These are phyloP conservation scores for Neoboletus brunneissimus DNA, from an alignment of 768 basidiomycete species.

Conservation along the genomic window DNA sequence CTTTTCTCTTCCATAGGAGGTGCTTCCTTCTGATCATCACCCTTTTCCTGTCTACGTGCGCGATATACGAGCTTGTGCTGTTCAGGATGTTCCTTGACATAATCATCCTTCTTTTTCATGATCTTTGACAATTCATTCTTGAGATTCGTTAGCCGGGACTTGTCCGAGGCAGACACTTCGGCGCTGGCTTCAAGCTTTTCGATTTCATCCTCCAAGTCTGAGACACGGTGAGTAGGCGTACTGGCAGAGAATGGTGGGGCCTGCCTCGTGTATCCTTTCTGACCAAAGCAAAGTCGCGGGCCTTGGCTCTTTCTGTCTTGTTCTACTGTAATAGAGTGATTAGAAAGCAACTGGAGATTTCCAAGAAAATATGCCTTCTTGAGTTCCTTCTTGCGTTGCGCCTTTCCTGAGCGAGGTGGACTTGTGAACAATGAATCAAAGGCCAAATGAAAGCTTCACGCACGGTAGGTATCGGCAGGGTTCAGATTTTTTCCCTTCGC, in stretches of 20 bases:
- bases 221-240: slow-evolving; percentile 6
- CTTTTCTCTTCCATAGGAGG: slow-evolving; percentile 46
- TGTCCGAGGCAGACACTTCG: slow-evolving; percentile 48
- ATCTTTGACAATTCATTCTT: slow-evolving; percentile 78
- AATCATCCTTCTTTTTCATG: slow-evolving; percentile 86
- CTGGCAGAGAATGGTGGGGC: slow-evolving; percentile 9
- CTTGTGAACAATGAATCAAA: slow-evolving; percentile 2
- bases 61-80: slow-evolving; percentile 82
- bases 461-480: slow-evolving; percentile 92
- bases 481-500: slow-evolving; percentile 84
- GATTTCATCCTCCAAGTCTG: slow-evolving; percentile 84
- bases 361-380: slow-evolving; percentile 61
- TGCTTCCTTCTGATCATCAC: slow-evolving; percentile 41
- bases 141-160: slow-evolving; percentile 64
- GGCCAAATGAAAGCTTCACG: slow-evolving; percentile 30
- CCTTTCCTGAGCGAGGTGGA: slow-evolving; percentile 61
- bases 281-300: slow-evolving; percentile 84
- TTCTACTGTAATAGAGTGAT: slow-evolving; percentile 64
- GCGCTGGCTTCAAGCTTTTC: slow-evolving; percentile 54
- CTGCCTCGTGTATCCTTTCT: slow-evolving; percentile 90
- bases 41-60: slow-evolving; percentile 43
- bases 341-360: slow-evolving; percentile 13
- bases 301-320: slow-evolving; percentile 78
- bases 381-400: slow-evolving; percentile 89
- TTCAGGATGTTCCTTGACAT: slow-evolving; percentile 91